Percentiles rank a stretch among this genome's conserved stretches.
Conservation (phyloP, 176 grass and related monocot species). For the Zoysia pacifica region DNA sequence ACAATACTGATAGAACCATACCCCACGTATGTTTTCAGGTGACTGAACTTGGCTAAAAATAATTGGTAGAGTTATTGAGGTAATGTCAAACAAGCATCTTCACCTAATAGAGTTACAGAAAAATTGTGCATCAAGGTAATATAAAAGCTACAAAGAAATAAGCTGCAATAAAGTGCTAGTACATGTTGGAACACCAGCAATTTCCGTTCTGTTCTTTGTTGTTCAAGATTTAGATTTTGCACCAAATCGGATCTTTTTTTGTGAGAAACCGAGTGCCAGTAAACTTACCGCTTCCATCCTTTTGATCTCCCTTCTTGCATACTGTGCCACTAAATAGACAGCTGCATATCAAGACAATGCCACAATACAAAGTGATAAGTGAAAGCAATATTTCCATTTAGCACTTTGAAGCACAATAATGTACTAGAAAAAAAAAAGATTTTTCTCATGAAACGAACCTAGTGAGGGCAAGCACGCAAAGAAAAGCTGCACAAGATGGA, state of each 20-base stretch:
- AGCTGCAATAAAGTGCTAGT: not conserved
- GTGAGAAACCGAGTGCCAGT: slow-evolving; percentile 7
- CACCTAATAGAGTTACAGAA: not conserved
- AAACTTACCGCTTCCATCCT: slow-evolving; percentile 87
- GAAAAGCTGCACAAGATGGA: slow-evolving; percentile 96
- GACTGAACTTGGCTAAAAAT: slow-evolving; percentile 11
- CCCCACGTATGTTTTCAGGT: slow-evolving; percentile 18
- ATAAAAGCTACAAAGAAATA: slow-evolving; percentile 19
- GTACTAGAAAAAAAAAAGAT: not conserved
- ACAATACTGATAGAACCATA: not conserved
- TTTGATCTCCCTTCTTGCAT: slow-evolving; percentile 82
- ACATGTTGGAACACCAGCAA: slow-evolving; percentile 4
- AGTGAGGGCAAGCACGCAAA: slow-evolving; percentile 90
- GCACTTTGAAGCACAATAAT: not conserved
- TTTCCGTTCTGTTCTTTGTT: slow-evolving; percentile 6
- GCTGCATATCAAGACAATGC: slow-evolving; percentile 52
- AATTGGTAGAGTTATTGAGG: not conserved
- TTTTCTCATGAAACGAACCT: slow-evolving; percentile 55
- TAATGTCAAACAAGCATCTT: slow-evolving; percentile 25
- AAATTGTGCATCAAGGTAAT: not conserved
- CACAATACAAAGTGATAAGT: slow-evolving; percentile 8
- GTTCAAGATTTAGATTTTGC: slow-evolving; percentile 16
- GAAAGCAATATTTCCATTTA: not conserved
- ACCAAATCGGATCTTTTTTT: not conserved
- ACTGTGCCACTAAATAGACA: slow-evolving; percentile 80